Base-by-base conservation (phyloP, 371 early-diverging fungal species). In the Mucor piriformis region DNA sequence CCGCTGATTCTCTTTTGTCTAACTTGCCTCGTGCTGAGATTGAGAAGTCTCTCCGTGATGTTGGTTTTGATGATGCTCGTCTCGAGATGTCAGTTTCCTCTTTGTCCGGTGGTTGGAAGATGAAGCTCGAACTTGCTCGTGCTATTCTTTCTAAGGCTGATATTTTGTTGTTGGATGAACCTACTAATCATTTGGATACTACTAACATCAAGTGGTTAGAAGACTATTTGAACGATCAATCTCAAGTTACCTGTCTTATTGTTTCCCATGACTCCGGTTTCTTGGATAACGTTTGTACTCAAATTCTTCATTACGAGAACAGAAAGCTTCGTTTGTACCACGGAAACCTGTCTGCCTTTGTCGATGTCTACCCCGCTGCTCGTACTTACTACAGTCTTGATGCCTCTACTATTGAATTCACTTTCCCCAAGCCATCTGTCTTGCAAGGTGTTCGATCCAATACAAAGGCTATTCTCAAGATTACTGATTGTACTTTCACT, bases 191-290 rank as follows among this genome's bases (percentile, higher is more conserved):
- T 67, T 86, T 88, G 82, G 93, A 95, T 68, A 94, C 94, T 56
- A 89, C 90, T 59, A 92, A 94, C 54, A 97, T 99, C 54, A 97
- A 98, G 73, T 92, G 97, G 57, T 79, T 99, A 57, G 95, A 96
- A 43, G 89, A 94, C 11, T 98, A 68, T 85, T 91, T 97, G 48
- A 92, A 97, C 75, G 92, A 94, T 73, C 79, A 83, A 57, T 95
- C 88, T 73, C 82, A 92, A 57, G 98, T 99, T 29, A 98, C 96
- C 35, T 94, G 98, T 48, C 95, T 99, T 25, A 87, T 99, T 59
- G 99, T 99, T 3, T 94, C 94, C 67, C 99, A 99, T 93, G 99
- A 99, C 79, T 95, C 99, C 83, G 89, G 96, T 50, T 89, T 99
- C 79, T 76, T 95, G 61, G 91, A 95, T 80, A 86, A 84, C 37